These are phyloP conservation scores for Fimicolochytrium jonesii DNA, from an alignment of 192 early-diverging fungal genomes.

Conservation along the genomic window DNA sequence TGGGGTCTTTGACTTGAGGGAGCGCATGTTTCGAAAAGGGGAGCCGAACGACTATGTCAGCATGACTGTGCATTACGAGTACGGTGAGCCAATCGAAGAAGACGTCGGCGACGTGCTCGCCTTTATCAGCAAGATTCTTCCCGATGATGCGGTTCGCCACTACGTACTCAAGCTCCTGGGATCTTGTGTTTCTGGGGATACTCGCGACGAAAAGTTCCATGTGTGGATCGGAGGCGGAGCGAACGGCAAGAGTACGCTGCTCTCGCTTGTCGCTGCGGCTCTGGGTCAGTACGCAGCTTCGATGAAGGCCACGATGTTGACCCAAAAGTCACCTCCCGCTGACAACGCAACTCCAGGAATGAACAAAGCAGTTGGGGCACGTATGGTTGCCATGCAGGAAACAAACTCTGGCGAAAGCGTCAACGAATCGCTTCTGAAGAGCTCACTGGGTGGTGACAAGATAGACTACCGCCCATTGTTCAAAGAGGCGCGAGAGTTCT, in stretches of 20 bases:
- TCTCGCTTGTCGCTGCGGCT: not conserved
- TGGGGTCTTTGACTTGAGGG: not conserved
- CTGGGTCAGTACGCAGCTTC: constrained; percentile 6
- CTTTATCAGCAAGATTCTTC: constrained; percentile 7
- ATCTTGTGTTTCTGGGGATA: not conserved
- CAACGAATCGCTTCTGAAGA: constrained; percentile 3
- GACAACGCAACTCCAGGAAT: constrained; percentile 7
- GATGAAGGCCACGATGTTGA: constrained; percentile 6
- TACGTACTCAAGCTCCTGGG: not conserved
- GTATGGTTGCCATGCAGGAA: not conserved
- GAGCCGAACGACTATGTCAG: not conserved
- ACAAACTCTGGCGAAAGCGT: constrained; percentile 8
- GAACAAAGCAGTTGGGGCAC: constrained; percentile 9
- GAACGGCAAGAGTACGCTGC: constrained; percentile 4
- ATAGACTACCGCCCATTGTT: constrained; percentile 10
- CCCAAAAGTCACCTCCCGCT: not conserved
- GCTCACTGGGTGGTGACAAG: constrained; percentile 4
- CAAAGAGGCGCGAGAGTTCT: constrained; percentile 13
- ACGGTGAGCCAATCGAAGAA: not conserved
- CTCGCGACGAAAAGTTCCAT: not conserved
- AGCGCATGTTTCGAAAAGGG: not conserved
- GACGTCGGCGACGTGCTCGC: not conserved
- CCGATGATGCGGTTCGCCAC: not conserved
- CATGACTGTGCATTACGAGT: not conserved
- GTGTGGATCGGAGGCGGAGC: constrained; percentile 5